Evolutionary conservation across 306 rosid genomes (phyloP).

Genomic region (cucumber (Cucumis sativus)): DNA sequence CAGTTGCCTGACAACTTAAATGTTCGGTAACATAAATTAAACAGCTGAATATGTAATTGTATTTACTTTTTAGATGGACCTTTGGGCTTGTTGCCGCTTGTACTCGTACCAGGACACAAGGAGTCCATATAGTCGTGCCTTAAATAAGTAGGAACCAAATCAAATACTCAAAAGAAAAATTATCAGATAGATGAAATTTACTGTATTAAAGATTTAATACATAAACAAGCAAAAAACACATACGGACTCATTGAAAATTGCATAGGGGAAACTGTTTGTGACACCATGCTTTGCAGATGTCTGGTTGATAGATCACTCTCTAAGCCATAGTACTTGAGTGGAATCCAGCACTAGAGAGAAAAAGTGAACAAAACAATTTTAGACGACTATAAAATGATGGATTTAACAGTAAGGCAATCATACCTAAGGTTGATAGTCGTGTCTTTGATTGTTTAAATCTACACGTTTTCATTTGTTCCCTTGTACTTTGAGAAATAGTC

Average conservation of each 20-base stretch:
- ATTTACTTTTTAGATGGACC: slow-evolving; percentile 55
- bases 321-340: slow-evolving; percentile 71
- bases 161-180: slow-evolving; percentile 6
- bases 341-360: slow-evolving; percentile 55
- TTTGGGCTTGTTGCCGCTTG: slow-evolving; percentile 21
- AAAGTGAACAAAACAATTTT: slow-evolving; percentile 4
- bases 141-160: slow-evolving; percentile 15
- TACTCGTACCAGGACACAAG: slow-evolving; percentile 55
- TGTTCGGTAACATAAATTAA: not conserved
- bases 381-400: not conserved
- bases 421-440: not conserved
- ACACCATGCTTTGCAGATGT: slow-evolving; percentile 59
- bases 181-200: not conserved
- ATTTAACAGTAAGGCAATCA: not conserved
- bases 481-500: too few relatives aligned
- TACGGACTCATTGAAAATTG: slow-evolving; percentile 70
- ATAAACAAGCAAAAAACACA: slow-evolving; percentile 7
- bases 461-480: too few relatives aligned
- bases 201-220: not conserved
- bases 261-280: slow-evolving; percentile 41
- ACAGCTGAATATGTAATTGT: slow-evolving; percentile 7
- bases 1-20: not conserved
- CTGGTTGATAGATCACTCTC: slow-evolving; percentile 55
- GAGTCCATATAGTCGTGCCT: slow-evolving; percentile 66
- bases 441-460: too few relatives aligned